Evolutionary conservation across 2,329 filamentous ascomycete species (phyloP), one percentile per base, ranked within the genome.

Genomic region (Purpureocillium takamizusanense): DNA sequence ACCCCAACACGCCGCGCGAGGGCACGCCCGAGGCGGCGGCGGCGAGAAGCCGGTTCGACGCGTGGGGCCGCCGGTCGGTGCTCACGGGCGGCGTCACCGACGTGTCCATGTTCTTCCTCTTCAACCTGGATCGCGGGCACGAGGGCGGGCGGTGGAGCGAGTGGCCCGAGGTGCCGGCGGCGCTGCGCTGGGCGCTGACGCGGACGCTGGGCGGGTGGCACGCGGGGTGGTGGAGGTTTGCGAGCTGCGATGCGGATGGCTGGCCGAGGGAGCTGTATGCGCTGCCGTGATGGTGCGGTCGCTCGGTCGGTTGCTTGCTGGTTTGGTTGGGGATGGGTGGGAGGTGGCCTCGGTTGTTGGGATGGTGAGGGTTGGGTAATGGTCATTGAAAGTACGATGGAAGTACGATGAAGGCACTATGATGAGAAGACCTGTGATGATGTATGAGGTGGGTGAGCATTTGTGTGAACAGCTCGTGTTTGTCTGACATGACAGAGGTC

Each of bases 121-220:
- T 79, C 44, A 82, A 82, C 50, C 57, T 80, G 15, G 78, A 83
- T 53, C 57, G 63, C 30, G 76, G 69, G 3, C 66, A 61, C n/a
- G 78, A 83, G 56, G 71, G 71, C 7, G 75, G 74, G 16, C 53
- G 66, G 50, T 81, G 78, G 75, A 66, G 64, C 12, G 67, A 69
- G 47, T 82, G 77, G 77, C 78, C 78, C 31, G 75, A 77, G 0
- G 81, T 81, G 62, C 77, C 77, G 2, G 67, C 63, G 7, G 69
- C 73, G 4, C 66, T 81, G 42, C 66, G 68, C 40, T 81, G 76
- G 76, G 69, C 69, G 0, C 48, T 83, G 43, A 63, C 72, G 30
- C 79, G 78, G 47, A 55, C 80, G 32, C 74, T 64, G 2, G 76
- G 74, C 2, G 64, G 70, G 29, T 72, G 66, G 57, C 65, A 79